These are phyloP conservation scores for Zygoascus hellenicus DNA, from an alignment of 1,139 yeast genomes.

Conservation along the genomic window DNA sequence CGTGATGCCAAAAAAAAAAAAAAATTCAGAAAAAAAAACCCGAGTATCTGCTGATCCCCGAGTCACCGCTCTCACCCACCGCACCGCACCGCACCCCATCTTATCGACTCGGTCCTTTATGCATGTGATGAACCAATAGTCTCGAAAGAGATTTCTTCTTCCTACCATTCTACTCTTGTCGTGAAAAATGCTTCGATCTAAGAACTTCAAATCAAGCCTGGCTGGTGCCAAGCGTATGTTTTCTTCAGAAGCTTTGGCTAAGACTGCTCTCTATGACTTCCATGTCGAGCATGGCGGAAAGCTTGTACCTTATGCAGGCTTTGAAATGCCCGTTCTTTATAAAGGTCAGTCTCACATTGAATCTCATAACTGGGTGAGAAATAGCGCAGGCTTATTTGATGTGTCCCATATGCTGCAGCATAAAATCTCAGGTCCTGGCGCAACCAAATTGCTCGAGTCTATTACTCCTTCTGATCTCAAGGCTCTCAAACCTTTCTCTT, in stretches of 20 bases:
- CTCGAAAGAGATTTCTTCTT: too few relatives aligned
- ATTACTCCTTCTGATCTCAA: conserved; percentile 81
- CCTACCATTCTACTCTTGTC: too few relatives aligned
- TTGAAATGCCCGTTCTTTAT: conserved; percentile 88
- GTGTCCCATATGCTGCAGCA: conserved; percentile 98
- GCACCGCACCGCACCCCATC: too few relatives aligned
- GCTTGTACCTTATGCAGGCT: conserved; percentile 95
- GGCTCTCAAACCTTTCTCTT: conserved; percentile 48
- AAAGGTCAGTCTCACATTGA: conserved; percentile 78
- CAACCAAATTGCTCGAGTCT: conserved; percentile 64
- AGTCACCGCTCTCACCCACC: too few relatives aligned
- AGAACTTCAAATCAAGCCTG: too few relatives aligned
- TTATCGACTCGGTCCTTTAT: too few relatives aligned
- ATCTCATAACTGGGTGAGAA: conserved; percentile 91
- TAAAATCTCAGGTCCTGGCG: conserved; percentile 59
- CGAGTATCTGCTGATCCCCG: too few relatives aligned
- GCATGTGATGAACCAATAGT: too few relatives aligned
- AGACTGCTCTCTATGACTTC: conserved; percentile 77
- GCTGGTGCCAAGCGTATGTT: conserved; percentile 13
- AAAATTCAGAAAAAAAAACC: too few relatives aligned
- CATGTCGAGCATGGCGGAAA: conserved; percentile 78
- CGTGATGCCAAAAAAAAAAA: too few relatives aligned
- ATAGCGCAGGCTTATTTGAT: conserved; percentile 84
- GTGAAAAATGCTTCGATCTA: too few relatives aligned
- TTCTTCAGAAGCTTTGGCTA: conserved; percentile 32